Evolutionary conservation across 495 filamentous ascomycete genomes (phyloP).

Genomic region (Trichoderma erinaceum): DNA sequence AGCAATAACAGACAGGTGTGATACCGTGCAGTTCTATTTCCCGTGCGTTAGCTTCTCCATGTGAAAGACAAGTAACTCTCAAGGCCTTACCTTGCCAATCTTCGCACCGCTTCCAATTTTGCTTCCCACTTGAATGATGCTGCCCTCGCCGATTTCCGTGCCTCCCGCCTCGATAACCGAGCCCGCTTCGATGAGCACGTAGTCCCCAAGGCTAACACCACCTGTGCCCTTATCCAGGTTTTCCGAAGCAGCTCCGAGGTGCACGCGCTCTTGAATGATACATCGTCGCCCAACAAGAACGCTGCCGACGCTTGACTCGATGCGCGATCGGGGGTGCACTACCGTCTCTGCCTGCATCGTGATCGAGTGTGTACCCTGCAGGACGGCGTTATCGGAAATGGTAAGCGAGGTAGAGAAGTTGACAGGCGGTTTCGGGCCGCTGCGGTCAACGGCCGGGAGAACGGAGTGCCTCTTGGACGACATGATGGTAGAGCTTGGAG

Average conservation of each 20-base stretch:
- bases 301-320: constrained; percentile 63
- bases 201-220: constrained; percentile 48
- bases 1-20: constrained; percentile 44
- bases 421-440: constrained; percentile 57
- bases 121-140: constrained; percentile 54
- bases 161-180: constrained; percentile 56
- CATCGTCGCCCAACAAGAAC: constrained; percentile 67
- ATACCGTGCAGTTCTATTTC: constrained; percentile 50
- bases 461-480: constrained; percentile 46
- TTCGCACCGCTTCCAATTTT: constrained; percentile 54
- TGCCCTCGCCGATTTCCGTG: constrained; percentile 55
- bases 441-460: constrained; percentile 35
- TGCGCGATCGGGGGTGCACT: constrained; percentile 71
- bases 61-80: not conserved
- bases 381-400: constrained; percentile 67
- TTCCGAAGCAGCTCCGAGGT: constrained; percentile 44
- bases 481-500: not conserved
- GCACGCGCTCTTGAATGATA: constrained; percentile 67
- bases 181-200: constrained; percentile 55
- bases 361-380: constrained; percentile 68
- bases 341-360: constrained; percentile 64
- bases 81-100: constrained; percentile 54
- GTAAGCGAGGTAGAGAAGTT: constrained; percentile 62
- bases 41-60: constrained; percentile 13
- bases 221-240: constrained; percentile 23